Percentiles rank a stretch among this genome's conserved stretches.
These are phyloP conservation scores for Paramecium pentaurelia DNA, from an alignment of 73 alveolate species.

Conservation along the genomic window DNA sequence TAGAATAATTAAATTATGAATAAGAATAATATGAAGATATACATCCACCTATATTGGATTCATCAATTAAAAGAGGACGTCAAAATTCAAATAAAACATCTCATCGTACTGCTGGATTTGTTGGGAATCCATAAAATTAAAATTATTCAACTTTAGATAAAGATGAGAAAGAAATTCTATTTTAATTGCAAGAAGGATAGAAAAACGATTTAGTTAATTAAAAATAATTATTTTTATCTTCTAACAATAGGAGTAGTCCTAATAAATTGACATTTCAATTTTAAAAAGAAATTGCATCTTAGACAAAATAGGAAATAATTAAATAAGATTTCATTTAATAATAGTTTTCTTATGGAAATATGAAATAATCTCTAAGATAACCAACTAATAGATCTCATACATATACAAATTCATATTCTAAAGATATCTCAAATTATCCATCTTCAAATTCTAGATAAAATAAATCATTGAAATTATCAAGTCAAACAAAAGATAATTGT, in stretches of 20 bases:
- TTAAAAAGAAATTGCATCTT: background rate
- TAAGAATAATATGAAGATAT: background rate
- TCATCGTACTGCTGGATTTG: background rate
- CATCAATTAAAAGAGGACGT: background rate
- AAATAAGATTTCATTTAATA: background rate
- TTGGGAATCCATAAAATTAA: background rate
- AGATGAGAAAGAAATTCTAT: background rate
- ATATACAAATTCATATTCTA: background rate
- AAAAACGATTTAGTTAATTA: background rate
- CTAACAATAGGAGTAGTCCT: background rate
- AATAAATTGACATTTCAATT: background rate
- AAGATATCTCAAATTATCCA: background rate
- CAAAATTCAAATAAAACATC: background rate
- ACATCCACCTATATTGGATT: background rate
- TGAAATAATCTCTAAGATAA: background rate
- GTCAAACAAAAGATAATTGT: background rate
- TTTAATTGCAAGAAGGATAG: background rate
- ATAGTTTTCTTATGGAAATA: background rate
- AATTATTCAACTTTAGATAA: background rate
- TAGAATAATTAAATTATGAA: background rate
- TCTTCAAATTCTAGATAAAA: constrained; percentile 6
- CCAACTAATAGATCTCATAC: constrained; percentile 10
- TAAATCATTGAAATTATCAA: background rate
- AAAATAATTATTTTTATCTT: background rate
- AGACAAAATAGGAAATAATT: background rate